phyloP scores from a whole-genome alignment of 2,329 filamentous ascomycete genomes.

The Claviceps maximensis region DNA sequence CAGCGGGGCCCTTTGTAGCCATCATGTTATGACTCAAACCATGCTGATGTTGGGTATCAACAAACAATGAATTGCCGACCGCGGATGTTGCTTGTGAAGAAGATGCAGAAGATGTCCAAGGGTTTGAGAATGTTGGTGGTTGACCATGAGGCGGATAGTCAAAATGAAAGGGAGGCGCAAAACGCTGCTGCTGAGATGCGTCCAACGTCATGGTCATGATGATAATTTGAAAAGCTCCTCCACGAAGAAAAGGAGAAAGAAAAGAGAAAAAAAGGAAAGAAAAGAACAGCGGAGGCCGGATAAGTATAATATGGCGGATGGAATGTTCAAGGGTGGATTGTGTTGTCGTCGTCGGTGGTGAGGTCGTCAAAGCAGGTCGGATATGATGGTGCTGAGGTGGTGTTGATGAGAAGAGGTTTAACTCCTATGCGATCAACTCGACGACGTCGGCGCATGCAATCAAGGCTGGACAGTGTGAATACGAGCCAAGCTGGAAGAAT shows the following conservation, averaged over 20 bases:
- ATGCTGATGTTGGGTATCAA: conserved; percentile 34
- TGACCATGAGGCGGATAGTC: conserved; percentile 47
- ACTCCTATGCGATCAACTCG: not conserved
- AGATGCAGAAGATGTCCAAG: conserved; percentile 56
- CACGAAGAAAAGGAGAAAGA: not conserved
- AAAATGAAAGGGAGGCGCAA: conserved; percentile 62
- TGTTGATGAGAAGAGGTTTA: not conserved
- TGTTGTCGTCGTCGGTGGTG: not conserved
- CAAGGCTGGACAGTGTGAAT: not conserved
- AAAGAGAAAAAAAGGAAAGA: not conserved
- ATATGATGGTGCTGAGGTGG: not conserved
- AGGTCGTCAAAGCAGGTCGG: not conserved
- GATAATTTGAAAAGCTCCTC: conserved; percentile 10
- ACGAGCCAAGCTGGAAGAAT: conserved; percentile 10
- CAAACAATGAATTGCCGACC: conserved; percentile 49
- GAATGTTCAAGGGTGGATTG: not conserved
- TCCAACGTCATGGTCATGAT: conserved; percentile 95
- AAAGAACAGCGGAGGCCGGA: not conserved
- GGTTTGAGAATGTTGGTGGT: conserved; percentile 75
- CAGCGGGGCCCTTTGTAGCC: conserved; percentile 29
- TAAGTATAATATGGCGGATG: not conserved
- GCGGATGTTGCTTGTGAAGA: conserved; percentile 30
- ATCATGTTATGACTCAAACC: conserved; percentile 43
- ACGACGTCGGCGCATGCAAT: not conserved
- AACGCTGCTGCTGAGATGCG: conserved; percentile 63